Conservation (phyloP, 2,329 filamentous ascomycete genomes). For the Stemphylium vesicarium region DNA sequence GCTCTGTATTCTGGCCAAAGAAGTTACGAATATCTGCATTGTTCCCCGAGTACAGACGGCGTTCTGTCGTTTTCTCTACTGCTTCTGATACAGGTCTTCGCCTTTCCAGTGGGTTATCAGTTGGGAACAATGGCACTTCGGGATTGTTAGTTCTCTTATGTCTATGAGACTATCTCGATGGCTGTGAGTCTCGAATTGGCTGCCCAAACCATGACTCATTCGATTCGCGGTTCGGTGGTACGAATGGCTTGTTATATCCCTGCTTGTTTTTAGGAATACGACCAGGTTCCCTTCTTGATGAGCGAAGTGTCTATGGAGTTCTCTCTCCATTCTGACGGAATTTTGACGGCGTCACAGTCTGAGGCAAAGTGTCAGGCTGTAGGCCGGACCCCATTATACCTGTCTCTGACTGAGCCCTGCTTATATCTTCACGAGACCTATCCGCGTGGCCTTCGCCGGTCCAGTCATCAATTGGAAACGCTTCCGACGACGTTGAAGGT, state of each 20-base stretch:
- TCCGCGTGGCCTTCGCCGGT: background rate
- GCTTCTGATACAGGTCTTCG: background rate
- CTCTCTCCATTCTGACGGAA: background rate
- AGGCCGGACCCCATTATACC: background rate
- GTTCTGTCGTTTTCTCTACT: background rate
- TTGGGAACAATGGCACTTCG: background rate
- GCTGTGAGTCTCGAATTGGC: constrained; percentile 11
- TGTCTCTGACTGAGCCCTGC: background rate
- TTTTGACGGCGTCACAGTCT: background rate
- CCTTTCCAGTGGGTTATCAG: background rate
- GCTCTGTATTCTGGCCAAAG: constrained; percentile 12
- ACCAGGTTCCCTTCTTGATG: background rate
- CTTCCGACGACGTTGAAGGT: background rate
- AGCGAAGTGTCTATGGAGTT: background rate
- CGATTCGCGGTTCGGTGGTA: constrained; percentile 23
- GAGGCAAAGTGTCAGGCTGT: background rate
- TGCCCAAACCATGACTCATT: constrained; percentile 33
- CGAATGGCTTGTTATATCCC: constrained; percentile 37
- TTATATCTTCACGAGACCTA: background rate
- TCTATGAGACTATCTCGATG: background rate
- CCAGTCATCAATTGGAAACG: too few relatives aligned
- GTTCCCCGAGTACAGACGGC: constrained; percentile 11
- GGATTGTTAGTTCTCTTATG: constrained; percentile 7
- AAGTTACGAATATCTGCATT: constrained; percentile 38
- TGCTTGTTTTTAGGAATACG: constrained; percentile 6